phyloP scores from a whole-genome alignment of 805 yeast genomes.

The Kluyveromyces siamensis region DNA sequence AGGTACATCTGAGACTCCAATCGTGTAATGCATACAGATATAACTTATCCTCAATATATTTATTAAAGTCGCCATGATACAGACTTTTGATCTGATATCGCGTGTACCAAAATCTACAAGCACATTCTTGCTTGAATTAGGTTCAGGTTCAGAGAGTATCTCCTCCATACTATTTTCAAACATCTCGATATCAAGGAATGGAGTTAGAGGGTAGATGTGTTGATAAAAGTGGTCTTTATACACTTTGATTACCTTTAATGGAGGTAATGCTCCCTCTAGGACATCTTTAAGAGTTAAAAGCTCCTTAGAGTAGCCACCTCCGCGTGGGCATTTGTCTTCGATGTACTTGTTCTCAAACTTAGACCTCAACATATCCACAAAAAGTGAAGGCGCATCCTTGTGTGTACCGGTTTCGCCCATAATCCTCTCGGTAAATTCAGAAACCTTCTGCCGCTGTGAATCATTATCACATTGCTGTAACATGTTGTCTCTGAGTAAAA shows the following conservation, averaged over 20 bases:
- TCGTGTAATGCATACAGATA: conserved; percentile 17
- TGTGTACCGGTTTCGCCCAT: conserved; percentile 8
- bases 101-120: conserved; percentile 19
- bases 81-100: conserved; percentile 22
- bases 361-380: conserved; percentile 1
- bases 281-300: conserved; percentile 15
- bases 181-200: conserved; percentile 19
- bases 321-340: conserved; percentile 20
- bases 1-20: conserved; percentile 7
- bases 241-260: conserved; percentile 13
- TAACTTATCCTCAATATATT: conserved; percentile 22
- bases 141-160: conserved; percentile 12
- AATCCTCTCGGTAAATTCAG: conserved; percentile 21
- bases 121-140: conserved; percentile 13
- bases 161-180: conserved; percentile 24
- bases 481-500: conserved; percentile 18
- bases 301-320: conserved; percentile 20
- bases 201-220: conserved; percentile 20
- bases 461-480: conserved; percentile 17
- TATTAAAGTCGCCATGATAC: conserved; percentile 18
- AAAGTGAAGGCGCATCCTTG: conserved; percentile 1
- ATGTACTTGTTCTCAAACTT: conserved; percentile 5
- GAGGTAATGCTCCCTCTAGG: conserved; percentile 21
- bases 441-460: conserved; percentile 15
- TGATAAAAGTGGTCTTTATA: conserved; percentile 23